Percentiles rank a stretch among this genome's conserved stretches.
Conservation (phyloP, 2,329 filamentous ascomycete species). For the Davidsoniella eucalypti region DNA sequence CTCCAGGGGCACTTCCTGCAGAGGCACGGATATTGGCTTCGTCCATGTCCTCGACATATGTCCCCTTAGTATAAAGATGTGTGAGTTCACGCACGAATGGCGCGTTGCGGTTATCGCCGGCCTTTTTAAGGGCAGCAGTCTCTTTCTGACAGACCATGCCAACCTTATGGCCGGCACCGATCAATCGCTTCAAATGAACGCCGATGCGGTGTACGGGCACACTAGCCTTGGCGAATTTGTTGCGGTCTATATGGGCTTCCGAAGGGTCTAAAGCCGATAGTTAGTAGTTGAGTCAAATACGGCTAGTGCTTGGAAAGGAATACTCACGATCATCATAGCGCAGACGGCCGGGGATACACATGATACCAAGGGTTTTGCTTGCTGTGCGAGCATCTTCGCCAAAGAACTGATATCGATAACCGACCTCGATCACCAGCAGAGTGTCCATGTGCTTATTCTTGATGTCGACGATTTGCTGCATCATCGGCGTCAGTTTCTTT, state of each 20-base stretch:
- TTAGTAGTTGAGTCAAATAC: constrained; percentile 7
- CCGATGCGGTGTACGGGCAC: constrained; percentile 83
- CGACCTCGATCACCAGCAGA: constrained; percentile 80
- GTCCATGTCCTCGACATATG: constrained; percentile 87
- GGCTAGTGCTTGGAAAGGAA: neutral
- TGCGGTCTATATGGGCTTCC: constrained; percentile 71
- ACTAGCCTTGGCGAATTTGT: constrained; percentile 73
- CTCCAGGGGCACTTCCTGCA: constrained; percentile 45
- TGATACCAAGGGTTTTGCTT: constrained; percentile 79
- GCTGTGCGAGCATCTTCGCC: constrained; percentile 85
- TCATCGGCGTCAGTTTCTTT: constrained; percentile 80
- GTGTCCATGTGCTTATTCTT: constrained; percentile 85
- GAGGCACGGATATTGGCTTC: constrained; percentile 31
- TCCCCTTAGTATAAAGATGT: constrained; percentile 94
- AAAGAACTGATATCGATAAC: constrained; percentile 96
- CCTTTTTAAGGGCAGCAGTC: constrained; percentile 89
- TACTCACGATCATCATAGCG: constrained; percentile 72
- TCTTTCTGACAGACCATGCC: constrained; percentile 89
- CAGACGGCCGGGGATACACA: constrained; percentile 92
- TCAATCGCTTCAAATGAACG: constrained; percentile 85
- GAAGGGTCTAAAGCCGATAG: constrained; percentile 44
- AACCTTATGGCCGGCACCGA: constrained; percentile 87
- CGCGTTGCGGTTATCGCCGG: constrained; percentile 80
- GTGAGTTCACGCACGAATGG: constrained; percentile 88
- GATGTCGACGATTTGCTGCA: constrained; percentile 83